Conservation (phyloP, 805 yeast genomes). For the Candida caryicola region DNA sequence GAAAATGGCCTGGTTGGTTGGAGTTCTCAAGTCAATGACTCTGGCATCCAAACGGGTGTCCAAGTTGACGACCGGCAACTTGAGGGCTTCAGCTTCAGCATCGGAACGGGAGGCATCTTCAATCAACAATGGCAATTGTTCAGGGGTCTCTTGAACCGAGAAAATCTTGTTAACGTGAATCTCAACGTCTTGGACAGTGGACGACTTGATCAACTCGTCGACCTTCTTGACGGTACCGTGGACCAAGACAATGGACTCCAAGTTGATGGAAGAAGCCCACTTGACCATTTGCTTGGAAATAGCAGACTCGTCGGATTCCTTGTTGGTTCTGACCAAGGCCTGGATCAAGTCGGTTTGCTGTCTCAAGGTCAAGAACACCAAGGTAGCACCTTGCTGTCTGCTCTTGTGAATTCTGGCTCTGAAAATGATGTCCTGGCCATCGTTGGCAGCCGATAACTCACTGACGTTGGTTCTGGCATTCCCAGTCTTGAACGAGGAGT, state of each 20-base stretch:
- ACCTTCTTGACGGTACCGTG: conserved; percentile 82
- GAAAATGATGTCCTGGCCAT: conserved; percentile 75
- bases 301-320: conserved; percentile 44
- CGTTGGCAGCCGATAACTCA: conserved; percentile 57
- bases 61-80: conserved; percentile 89
- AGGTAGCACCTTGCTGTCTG: conserved; percentile 94
- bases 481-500: conserved; percentile 69
- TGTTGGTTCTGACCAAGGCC: conserved; percentile 76
- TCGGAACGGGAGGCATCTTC: conserved; percentile 97
- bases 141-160: conserved; percentile 84
- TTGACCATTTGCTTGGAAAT: conserved; percentile 95
- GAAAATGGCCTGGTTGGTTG: conserved; percentile 96
- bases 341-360: conserved; percentile 84
- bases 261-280: conserved; percentile 83
- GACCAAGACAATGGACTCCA: conserved; percentile 90
- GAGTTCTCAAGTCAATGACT: conserved; percentile 94
- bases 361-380: conserved; percentile 87
- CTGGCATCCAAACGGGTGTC: conserved; percentile 95
- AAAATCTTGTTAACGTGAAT: conserved; percentile 70
- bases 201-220: conserved; percentile 82
- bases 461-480: conserved; percentile 57
- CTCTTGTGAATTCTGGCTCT: conserved; percentile 93
- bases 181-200: conserved; percentile 90
- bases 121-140: conserved; percentile 86
- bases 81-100: conserved; percentile 87